Base-by-base conservation (phyloP, 2,329 filamentous ascomycete genomes). In the Cladosporium sp. region DNA sequence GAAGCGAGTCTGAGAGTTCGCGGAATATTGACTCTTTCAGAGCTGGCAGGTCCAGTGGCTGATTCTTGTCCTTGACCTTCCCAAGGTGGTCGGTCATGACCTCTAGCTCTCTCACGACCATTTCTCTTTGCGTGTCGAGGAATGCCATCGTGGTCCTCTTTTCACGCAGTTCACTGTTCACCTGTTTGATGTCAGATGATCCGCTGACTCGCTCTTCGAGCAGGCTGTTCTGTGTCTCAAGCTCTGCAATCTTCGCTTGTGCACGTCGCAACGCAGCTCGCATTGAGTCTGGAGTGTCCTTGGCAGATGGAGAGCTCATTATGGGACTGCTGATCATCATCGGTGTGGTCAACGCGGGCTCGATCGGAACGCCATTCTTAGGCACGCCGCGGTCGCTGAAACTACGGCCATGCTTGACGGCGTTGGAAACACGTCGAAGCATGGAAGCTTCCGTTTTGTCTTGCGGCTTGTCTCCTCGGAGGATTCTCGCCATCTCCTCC, bases 91-190 rank as follows among this genome's bases (percentile, higher is more conserved):
- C 90, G 3, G 91, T 92, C 68, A 97, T 83, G 38, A 93, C 88
- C 70, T 96, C 91, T 17, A 97, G 80, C 73, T 97, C 92, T 40
- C 90, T 88, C 68, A 97, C 90, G 76, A 96, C 93, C 73, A 97
- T 92, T 75, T 97, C 93, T 52, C 92, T 91, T 74, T 97, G 91
- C 0, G 92, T 93, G 72, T 97, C 93, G 54, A 97, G 80, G 17
- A 95, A 89, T 6, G 93, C 93, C 72, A 99, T 94, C 0, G 94
- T 97, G 68, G 95, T 96, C 60, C 94, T 84, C 78, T 97, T 97
- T 74, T 97, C 92, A 37, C 89, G 82, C 22, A 97, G 79, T 71
- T 92, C 93, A 66, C 88, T 92, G 74, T 95, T 95, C 30, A 95
- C 85, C 66, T 87, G 88, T 74, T 88, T 88, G 61, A 87, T 84